phyloP scores from a whole-genome alignment of 345 rosid genomes.

The Boechera retrofracta region DNA sequence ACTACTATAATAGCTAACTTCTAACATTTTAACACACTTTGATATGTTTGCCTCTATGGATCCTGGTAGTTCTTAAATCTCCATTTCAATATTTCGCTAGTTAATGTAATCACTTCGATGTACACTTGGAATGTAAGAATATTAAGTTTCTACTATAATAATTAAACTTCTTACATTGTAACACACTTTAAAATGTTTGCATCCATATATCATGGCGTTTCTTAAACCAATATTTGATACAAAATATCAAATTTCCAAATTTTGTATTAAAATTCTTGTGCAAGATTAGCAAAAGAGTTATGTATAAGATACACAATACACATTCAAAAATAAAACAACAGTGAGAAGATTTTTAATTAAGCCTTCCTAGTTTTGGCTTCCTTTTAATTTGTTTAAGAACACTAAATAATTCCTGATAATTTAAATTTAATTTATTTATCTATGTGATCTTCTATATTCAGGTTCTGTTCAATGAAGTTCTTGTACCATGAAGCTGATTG shows the following conservation, averaged over 20 bases:
- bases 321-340: constrained; percentile 11
- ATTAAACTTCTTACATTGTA: too few relatives aligned
- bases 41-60: not conserved
- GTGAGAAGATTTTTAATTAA: not conserved
- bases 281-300: not conserved
- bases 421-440: not conserved
- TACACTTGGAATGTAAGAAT: too few relatives aligned
- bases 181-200: too few relatives aligned
- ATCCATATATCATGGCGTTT: not conserved
- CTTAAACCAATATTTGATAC: not conserved
- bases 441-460: not conserved
- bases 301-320: not conserved
- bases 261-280: not conserved
- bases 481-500: constrained; percentile 72
- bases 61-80: not conserved
- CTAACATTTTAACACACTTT: not conserved
- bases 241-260: too few relatives aligned
- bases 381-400: not conserved
- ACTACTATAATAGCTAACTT: not conserved
- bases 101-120: too few relatives aligned
- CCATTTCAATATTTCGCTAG: too few relatives aligned
- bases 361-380: constrained; percentile 4
- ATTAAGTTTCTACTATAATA: too few relatives aligned
- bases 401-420: not conserved
- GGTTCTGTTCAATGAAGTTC: constrained; percentile 51